Evolutionary conservation across 208 protist species (phyloP).

Genomic region (Wallacemonas sp.): DNA sequence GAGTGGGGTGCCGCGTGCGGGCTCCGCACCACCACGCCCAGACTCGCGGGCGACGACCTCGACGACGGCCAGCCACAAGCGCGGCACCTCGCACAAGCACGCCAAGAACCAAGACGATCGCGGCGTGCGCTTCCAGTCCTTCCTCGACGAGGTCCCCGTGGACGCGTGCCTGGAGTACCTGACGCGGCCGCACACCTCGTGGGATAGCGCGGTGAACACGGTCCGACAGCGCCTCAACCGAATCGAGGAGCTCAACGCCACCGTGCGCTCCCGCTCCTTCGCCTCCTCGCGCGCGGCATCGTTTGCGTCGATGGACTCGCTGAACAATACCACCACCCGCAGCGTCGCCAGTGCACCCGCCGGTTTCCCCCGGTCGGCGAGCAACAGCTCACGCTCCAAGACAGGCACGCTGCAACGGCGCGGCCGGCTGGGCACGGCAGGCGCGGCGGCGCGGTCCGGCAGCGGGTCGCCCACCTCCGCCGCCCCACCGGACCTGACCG

Average conservation of each 20-base stretch:
- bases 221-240: slow-evolving; percentile 37
- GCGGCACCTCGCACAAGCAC: not conserved
- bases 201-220: slow-evolving; percentile 65
- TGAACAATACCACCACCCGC: slow-evolving; percentile 20
- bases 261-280: slow-evolving; percentile 54
- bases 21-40: slow-evolving; percentile 4
- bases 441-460: not conserved
- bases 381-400: slow-evolving; percentile 37
- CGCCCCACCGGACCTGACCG: not conserved
- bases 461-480: not conserved
- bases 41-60: not conserved
- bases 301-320: slow-evolving; percentile 29
- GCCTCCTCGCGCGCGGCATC: slow-evolving; percentile 40
- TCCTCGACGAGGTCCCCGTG: slow-evolving; percentile 70
- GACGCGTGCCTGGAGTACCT: slow-evolving; percentile 88
- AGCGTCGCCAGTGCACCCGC: slow-evolving; percentile 43
- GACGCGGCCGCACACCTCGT: slow-evolving; percentile 85
- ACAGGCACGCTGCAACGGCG: slow-evolving; percentile 35
- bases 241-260: slow-evolving; percentile 44
- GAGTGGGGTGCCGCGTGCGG: not conserved
- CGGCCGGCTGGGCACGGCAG: slow-evolving; percentile 33
- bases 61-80: not conserved
- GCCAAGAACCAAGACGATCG: not conserved
- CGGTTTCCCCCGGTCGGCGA: slow-evolving; percentile 28
- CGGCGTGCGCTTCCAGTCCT: slow-evolving; percentile 45